These are phyloP conservation scores for Bolboschoenoplectus hybrid DNA, from an alignment of 202 grass and related monocot genomes.

Conservation along the genomic window DNA sequence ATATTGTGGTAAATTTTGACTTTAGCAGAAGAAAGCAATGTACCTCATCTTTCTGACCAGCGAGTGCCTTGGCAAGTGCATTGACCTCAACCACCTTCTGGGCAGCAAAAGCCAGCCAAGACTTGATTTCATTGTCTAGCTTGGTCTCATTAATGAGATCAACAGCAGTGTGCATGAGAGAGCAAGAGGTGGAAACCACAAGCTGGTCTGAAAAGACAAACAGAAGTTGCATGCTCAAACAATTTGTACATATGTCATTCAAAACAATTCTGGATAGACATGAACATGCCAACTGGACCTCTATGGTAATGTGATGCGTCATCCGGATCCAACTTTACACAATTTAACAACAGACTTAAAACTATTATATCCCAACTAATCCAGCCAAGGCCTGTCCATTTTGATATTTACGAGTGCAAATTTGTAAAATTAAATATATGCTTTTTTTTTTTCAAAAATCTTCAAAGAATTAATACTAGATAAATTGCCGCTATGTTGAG, in stretches of 20 bases:
- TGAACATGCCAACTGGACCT: neutral
- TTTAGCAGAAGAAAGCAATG: neutral
- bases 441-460: neutral
- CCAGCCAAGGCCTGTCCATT: neutral
- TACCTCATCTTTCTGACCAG: conserved; percentile 79
- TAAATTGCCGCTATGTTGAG: neutral
- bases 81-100: conserved; percentile 98
- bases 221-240: conserved; percentile 14
- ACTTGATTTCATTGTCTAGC: conserved; percentile 89
- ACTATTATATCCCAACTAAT: neutral
- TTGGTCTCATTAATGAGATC: conserved; percentile 95
- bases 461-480: conserved; percentile 10
- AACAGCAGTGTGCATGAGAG: conserved; percentile 89
- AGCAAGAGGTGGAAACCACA: conserved; percentile 96
- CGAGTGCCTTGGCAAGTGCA: conserved; percentile 81
- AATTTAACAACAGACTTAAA: neutral
- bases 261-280: neutral
- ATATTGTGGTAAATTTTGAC: neutral
- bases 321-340: neutral
- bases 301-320: neutral
- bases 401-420: neutral
- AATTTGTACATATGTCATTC: neutral
- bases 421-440: neutral
- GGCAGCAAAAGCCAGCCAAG: conserved; percentile 94
- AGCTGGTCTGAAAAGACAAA: conserved; percentile 67